Evolutionary conservation across 2,329 filamentous ascomycete species (phyloP), one percentile per base, ranked within the genome.

Genomic region (Phoma herbarum): DNA sequence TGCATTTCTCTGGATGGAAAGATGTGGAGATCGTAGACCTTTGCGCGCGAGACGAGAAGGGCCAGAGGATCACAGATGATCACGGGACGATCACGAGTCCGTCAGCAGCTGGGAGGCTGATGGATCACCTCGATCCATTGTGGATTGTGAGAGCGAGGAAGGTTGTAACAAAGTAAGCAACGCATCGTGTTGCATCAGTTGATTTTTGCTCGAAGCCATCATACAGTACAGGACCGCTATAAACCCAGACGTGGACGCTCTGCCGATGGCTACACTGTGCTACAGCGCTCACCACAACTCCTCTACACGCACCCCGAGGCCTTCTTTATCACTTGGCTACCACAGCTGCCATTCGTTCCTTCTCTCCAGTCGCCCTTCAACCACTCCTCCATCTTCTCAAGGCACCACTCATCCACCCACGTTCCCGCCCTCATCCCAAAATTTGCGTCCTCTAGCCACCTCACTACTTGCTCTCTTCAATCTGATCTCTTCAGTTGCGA

Each of bases 11-110:
- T 7, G 83, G 82, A 0, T 86, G 82, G 82, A 76, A 75, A 31
- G 67, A 79, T n/a, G 79, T 85, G 28, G 82, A 85, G 73, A 82
- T 84, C 62, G 78, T 85, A n/a, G 78, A 82, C 53, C 60, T 83
- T n/a, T 80, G 79, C 60, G 76, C 80, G 60, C 75, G 77, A 23
- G 75, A 75, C n/a, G 62, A 63, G 16, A 56, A 59, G 4, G 68
- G 67, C 0, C 43, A 56, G 29, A 62, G 67, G 23, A 63, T 65
- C 8, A 70, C 67, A 0, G 64, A 73, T 23, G 68, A 69, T 41
- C 61, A 66, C 11, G 65, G 69, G 3, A 66, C 61, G 1, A 64
- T 69, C 0, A 22, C 61, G 8, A 52, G 59, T 29, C 54, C 51
- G 11, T 58, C 60, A 14, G 44, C 58, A 6, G 54, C 57, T 43